Evolutionary conservation across 352 stramenopile genomes (phyloP), one percentile per base, ranked within the genome.

Genomic region (Globisporangium perplexum): DNA sequence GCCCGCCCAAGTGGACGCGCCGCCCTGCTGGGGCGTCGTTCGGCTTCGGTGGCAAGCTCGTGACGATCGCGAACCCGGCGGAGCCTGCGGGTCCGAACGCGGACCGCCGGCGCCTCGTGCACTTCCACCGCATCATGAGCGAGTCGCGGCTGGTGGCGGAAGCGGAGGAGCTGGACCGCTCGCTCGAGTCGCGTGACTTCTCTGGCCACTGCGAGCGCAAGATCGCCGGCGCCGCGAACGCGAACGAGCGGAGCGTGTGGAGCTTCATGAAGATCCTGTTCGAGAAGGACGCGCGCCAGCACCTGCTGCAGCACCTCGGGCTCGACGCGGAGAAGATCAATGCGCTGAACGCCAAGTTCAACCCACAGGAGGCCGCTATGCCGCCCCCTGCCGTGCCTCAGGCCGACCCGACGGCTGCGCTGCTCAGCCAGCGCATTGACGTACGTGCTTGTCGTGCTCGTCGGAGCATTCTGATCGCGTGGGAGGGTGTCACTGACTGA

Each of bases 41-140:
- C 75, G 93, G 93, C 44, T 99, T 99, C 77, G 96, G 97, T 39
- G 97, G 96, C 46, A 92, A 95, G 55, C 66, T 99, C 42, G 81
- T 98, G 31, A 90, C 79, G 8, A 94, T 98, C 45, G 77, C 67
- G 33, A 90, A 90, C 55, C 72, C 78, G 11, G 68, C 75, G 36
- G 83, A 90, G 35, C 61, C 70, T 26, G 63, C 62, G 4, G 66
- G 46, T 8, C 64, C 74, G 26, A 89, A 87, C 38, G 57, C 62
- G 0, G 78, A 90, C 48, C 75, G 80, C 11, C 77, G 82, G 24
- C 78, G 79, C 12, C 57, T 95, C 31, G 68, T 97, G 39, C 79
- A 96, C 51, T 65, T 97, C 23, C 80, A 91, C 50, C 78, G 77
- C 38, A 63, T 97, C 28, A 71, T 88, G 26, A 90, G 80, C 46